A percentile compares a stretch with the other conserved stretches of the same genome.
Evolutionary conservation across 1,139 yeast species (phyloP).

Genomic region (Pichia sp.): DNA sequence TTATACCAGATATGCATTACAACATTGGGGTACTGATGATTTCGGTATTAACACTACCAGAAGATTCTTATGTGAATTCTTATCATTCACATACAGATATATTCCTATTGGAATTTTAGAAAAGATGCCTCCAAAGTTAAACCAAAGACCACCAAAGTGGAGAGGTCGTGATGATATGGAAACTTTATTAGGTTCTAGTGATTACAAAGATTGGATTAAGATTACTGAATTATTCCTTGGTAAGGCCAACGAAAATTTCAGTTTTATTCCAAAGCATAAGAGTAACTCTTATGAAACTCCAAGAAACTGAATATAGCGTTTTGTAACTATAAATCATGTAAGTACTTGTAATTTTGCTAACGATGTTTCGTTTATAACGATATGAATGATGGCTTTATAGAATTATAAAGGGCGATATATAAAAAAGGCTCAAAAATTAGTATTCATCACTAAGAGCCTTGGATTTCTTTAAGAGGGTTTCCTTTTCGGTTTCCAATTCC

Average conservation of each 20-base stretch:
- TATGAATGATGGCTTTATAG: slow-evolving; percentile 1
- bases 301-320: slow-evolving; percentile 10
- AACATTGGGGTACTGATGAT: slow-evolving; percentile 98
- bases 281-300: slow-evolving; percentile 65
- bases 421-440: slow-evolving; percentile 9
- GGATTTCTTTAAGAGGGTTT: slow-evolving; percentile 70
- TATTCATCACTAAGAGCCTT: slow-evolving; percentile 64
- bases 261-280: slow-evolving; percentile 91
- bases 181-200: slow-evolving; percentile 80
- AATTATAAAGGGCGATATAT: not conserved
- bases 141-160: slow-evolving; percentile 95
- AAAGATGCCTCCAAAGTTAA: slow-evolving; percentile 81
- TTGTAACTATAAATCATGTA: too few relatives aligned
- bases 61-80: slow-evolving; percentile 89
- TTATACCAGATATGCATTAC: slow-evolving; percentile 78
- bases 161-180: slow-evolving; percentile 93
- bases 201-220: slow-evolving; percentile 94
- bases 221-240: slow-evolving; percentile 97
- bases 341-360: too few relatives aligned
- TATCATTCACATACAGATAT: slow-evolving; percentile 92
- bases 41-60: slow-evolving; percentile 88
- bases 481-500: slow-evolving; percentile 62
- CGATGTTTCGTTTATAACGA: too few relatives aligned
- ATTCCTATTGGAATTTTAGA: slow-evolving; percentile 94
- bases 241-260: slow-evolving; percentile 70